These are phyloP conservation scores for Zasmidium citrigriseum DNA, from an alignment of 2,329 filamentous ascomycete genomes.

Conservation along the genomic window DNA sequence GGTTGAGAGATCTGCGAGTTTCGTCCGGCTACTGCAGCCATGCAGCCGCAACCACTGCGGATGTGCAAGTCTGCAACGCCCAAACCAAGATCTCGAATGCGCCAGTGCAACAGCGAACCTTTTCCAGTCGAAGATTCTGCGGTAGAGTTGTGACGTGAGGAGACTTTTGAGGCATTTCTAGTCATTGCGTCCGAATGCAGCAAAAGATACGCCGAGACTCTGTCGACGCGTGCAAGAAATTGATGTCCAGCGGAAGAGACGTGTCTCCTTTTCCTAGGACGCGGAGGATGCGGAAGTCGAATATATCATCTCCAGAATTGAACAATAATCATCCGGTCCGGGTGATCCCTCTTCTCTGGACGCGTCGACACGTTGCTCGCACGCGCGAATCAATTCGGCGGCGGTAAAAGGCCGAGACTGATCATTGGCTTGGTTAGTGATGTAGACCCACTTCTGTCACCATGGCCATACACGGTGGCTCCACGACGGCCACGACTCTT, in stretches of 20 bases:
- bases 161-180: background rate
- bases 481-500: too few relatives aligned
- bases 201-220: background rate
- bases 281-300: background rate
- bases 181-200: background rate
- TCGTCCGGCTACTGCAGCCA: background rate
- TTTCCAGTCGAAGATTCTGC: background rate
- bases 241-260: background rate
- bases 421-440: too few relatives aligned
- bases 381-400: background rate
- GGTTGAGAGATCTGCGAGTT: background rate
- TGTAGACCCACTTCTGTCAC: too few relatives aligned
- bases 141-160: background rate
- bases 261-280: background rate
- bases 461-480: too few relatives aligned
- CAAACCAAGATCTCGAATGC: background rate
- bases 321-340: background rate
- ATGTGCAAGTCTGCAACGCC: background rate
- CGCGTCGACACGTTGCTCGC: background rate
- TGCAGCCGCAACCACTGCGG: constrained; percentile 1
- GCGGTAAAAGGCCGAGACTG: too few relatives aligned
- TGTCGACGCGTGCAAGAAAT: too few relatives aligned
- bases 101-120: background rate
- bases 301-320: background rate
- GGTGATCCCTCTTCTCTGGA: background rate